Conservation (phyloP, 208 protist genomes). For the Acanthamoeba lenticulata region DNA sequence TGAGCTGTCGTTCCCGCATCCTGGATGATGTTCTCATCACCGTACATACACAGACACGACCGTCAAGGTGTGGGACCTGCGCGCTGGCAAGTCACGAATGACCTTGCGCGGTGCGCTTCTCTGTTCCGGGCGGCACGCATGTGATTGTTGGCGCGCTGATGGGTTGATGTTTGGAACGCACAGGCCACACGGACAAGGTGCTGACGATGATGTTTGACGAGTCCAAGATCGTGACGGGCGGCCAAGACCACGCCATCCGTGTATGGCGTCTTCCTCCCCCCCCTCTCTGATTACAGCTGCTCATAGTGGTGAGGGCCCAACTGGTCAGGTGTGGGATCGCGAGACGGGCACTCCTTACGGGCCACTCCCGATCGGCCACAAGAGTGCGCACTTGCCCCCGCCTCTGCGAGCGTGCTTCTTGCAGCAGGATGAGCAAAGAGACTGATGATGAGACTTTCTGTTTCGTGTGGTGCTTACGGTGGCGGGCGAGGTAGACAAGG, state of each 20-base stretch:
- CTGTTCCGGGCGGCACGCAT: not conserved
- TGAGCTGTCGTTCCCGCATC: not conserved
- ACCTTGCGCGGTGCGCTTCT: not conserved
- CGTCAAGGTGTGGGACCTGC: constrained; percentile 37
- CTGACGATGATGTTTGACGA: constrained; percentile 63
- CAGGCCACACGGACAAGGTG: constrained; percentile 41
- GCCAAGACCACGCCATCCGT: not conserved
- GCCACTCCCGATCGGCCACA: constrained; percentile 14
- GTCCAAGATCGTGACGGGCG: constrained; percentile 28
- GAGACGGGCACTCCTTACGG: not conserved
- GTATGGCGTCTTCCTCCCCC: not conserved
- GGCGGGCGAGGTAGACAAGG: not conserved
- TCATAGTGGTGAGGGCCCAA: not conserved
- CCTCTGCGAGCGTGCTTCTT: no score
- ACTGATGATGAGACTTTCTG: no score
- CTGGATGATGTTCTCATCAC: not conserved
- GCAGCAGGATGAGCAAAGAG: no score
- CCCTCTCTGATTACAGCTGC: not conserved
- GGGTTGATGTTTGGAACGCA: not conserved
- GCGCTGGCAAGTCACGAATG: not conserved
- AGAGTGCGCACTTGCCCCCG: not conserved
- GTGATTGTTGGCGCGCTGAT: no score
- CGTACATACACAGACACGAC: not conserved
- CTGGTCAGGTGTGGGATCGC: not conserved
- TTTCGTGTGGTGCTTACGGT: not conserved